Evolutionary conservation across 2,329 filamentous ascomycete species (phyloP), one percentile per base, ranked within the genome.

Genomic region (Alternaria brassicicola): DNA sequence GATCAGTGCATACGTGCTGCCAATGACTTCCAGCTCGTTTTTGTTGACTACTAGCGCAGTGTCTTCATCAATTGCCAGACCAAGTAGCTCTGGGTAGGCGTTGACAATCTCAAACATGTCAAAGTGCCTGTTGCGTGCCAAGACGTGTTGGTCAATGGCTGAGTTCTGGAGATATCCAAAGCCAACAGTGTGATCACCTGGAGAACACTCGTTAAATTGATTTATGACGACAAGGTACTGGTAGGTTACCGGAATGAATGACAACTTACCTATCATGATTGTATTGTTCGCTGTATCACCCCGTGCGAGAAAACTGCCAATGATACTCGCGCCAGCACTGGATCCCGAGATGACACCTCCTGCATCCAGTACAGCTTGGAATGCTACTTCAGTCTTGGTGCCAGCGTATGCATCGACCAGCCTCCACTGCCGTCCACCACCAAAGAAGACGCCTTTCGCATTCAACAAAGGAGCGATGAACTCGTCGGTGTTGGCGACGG

Each of bases 81-180:
- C 66, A 6, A 70, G 39, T 12, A 72, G 23, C 13, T 63, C 61
- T 7, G 69, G 68, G 30, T 69, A 52, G 12, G 57, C 62, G 9
- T 63, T 56, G 31, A 68, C 25, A 10, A 70, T 64, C 36, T 70
- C 65, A 28, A 72, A 67, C 46, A 72, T 51, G 45, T 70, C 69
- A 23, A 69, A 70, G n/a, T 70, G 68, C 23, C 69, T 54, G 38
- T 70, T 70, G 30, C 66, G 56, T 4, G 69, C 66, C 0, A 72
- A 47, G 4, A 72, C 68, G 17, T 70, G 68, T 50, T 72, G 68
- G 13, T 72, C 68, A 12, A 70, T 69, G 2, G 66, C 66, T 3
- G 66, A 52, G 35, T 72, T 69, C 36, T 66, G 69, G 4, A 71
- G 35, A n/a, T 70, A 70, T 10, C 69, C 69, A 25, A 71, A 70